These are phyloP conservation scores for Heritiera littoralis DNA, from an alignment of 345 rosid species.

Conservation along the genomic window DNA sequence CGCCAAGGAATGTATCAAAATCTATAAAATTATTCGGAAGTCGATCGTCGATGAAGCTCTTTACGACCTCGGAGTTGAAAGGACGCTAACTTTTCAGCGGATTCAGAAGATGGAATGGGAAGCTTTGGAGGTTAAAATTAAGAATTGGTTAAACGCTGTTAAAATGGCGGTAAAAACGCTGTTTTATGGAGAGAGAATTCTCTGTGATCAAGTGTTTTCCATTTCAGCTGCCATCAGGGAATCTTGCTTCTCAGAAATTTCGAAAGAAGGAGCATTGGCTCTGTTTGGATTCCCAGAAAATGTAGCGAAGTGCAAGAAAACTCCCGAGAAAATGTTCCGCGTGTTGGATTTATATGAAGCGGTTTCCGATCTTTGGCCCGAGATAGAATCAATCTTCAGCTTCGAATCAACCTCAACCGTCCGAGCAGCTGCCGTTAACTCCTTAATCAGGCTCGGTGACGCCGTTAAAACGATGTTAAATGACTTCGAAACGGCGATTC, in stretches of 20 bases:
- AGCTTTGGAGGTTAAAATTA: conserved; percentile 53
- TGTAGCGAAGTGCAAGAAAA: conserved; percentile 61
- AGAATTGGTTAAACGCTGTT: conserved; percentile 53
- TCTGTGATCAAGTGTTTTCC: conserved; percentile 66
- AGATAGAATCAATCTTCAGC: conserved; percentile 63
- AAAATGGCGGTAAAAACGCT: conserved; percentile 50
- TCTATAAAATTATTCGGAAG: conserved; percentile 56
- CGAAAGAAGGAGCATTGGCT: conserved; percentile 50
- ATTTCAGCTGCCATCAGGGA: conserved; percentile 45
- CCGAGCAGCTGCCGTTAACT: conserved; percentile 49
- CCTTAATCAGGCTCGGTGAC: conserved; percentile 55
- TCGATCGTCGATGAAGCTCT: conserved; percentile 61
- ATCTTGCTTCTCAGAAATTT: conserved; percentile 57
- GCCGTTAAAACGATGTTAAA: conserved; percentile 53
- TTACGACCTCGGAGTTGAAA: conserved; percentile 59
- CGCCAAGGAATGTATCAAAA: conserved; percentile 63
- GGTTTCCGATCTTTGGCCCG: conserved; percentile 51
- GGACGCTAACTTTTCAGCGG: conserved; percentile 33
- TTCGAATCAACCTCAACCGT: conserved; percentile 53
- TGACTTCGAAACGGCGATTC: conserved; percentile 67
- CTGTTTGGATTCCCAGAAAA: conserved; percentile 65
- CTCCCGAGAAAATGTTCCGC: conserved; percentile 77
- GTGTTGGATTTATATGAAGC: conserved; percentile 74
- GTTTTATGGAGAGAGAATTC: conserved; percentile 64
- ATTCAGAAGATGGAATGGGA: conserved; percentile 77